Conservation (phyloP, 805 yeast genomes). For the Jamesozyma hellenica region DNA sequence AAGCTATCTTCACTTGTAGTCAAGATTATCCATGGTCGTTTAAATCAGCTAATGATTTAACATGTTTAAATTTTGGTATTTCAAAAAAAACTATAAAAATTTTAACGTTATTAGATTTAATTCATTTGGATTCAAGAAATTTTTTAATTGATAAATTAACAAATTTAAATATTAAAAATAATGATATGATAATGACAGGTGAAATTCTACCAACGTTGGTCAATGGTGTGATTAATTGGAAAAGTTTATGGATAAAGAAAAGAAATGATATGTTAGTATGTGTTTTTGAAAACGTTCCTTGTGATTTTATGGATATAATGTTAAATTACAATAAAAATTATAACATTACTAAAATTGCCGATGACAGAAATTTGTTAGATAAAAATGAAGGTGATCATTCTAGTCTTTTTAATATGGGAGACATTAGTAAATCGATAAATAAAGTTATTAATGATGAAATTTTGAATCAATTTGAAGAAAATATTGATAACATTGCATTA, state of each 20-base stretch:
- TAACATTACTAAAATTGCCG: conserved; percentile 15
- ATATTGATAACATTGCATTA: conserved; percentile 17
- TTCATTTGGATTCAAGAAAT: conserved; percentile 63
- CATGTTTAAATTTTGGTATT: conserved; percentile 76
- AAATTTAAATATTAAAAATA: conserved; percentile 18
- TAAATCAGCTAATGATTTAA: conserved; percentile 77
- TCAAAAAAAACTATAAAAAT: conserved; percentile 50
- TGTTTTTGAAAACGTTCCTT: conserved; percentile 75
- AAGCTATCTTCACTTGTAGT: conserved; percentile 75
- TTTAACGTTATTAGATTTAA: conserved; percentile 59
- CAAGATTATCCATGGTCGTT: conserved; percentile 67
- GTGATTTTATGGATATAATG: conserved; percentile 47
- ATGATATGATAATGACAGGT: conserved; percentile 58
- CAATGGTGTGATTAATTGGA: conserved; percentile 4
- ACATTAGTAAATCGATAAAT: conserved; percentile 20
- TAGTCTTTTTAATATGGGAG: conserved; percentile 5
- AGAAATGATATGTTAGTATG: conserved; percentile 60
- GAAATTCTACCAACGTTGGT: conserved; percentile 66
- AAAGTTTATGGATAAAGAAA: conserved; percentile 62
- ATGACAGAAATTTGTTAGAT: conserved; percentile 3
- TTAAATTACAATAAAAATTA: conserved; percentile 27
- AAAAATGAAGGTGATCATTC: background rate
- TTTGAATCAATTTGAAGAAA: conserved; percentile 11
- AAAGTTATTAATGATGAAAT: conserved; percentile 18
- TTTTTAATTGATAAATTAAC: conserved; percentile 50